A percentile compares a stretch with the other conserved stretches of the same genome.
Evolutionary conservation across 2,329 filamentous ascomycete species (phyloP).

Genomic region (Albifimbria verrucaria): DNA sequence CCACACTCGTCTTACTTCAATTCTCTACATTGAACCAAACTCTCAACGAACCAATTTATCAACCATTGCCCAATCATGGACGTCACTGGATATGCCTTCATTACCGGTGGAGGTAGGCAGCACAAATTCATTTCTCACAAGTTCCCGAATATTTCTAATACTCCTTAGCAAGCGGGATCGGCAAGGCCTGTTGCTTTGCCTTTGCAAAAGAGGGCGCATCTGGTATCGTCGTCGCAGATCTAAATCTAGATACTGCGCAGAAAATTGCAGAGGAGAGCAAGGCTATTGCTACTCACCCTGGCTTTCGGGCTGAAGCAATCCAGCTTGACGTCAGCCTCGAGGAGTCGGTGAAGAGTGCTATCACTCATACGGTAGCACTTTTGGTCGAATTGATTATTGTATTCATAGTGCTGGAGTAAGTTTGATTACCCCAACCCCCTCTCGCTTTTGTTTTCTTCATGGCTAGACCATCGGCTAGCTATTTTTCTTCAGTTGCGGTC

Average conservation of each 20-base stretch:
- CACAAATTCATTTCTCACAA: not conserved
- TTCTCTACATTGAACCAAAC: too few relatives aligned
- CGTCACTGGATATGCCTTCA: not conserved
- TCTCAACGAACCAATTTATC: too few relatives aligned
- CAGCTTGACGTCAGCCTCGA: not conserved
- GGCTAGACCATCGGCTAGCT: too few relatives aligned
- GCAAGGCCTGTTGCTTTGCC: not conserved
- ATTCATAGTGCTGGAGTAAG: not conserved
- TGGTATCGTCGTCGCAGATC: not conserved
- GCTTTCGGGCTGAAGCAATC: not conserved
- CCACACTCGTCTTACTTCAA: too few relatives aligned
- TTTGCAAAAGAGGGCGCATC: not conserved
- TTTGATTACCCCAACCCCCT: too few relatives aligned
- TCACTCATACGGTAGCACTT: not conserved
- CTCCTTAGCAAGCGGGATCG: not conserved
- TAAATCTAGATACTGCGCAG: not conserved
- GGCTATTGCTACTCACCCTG: not conserved
- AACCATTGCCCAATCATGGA: too few relatives aligned
- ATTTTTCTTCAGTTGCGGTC: too few relatives aligned
- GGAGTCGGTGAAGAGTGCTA: not conserved
- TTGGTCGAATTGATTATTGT: not conserved
- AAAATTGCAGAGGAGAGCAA: not conserved
- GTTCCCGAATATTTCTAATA: not conserved
- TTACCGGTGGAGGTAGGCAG: not conserved
- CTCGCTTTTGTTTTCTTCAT: too few relatives aligned